A percentile compares a stretch with the other conserved stretches of the same genome.
These are phyloP conservation scores for Prunus fruticosa DNA, from an alignment of 306 rosid genomes.

Conservation along the genomic window DNA sequence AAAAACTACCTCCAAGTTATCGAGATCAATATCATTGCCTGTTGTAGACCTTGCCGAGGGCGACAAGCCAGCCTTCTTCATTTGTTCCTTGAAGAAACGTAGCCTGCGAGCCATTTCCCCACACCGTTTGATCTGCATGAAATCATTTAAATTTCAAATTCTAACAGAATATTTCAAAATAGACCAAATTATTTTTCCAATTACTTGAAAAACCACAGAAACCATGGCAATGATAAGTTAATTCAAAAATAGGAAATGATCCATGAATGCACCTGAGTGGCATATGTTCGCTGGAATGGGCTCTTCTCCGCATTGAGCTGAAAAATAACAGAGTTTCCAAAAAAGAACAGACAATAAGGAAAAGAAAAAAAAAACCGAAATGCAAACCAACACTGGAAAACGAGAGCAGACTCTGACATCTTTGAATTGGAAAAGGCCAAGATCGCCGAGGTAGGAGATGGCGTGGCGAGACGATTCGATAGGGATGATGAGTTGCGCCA, in stretches of 20 bases:
- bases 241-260: background rate
- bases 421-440: conserved; percentile 81
- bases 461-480: conserved; percentile 61
- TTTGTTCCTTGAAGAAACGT: conserved; percentile 73
- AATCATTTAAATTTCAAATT: background rate
- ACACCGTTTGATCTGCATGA: conserved; percentile 62
- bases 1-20: conserved; percentile 66
- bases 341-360: background rate
- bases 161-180: background rate
- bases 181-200: background rate
- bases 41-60: conserved; percentile 33
- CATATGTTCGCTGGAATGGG: conserved; percentile 78
- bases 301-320: conserved; percentile 81
- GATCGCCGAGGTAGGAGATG: conserved; percentile 70
- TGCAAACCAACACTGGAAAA: background rate
- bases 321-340: background rate
- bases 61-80: conserved; percentile 56
- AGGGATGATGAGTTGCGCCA: conserved; percentile 80
- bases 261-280: conserved; percentile 60
- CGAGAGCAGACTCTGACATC: conserved; percentile 33
- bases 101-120: conserved; percentile 79
- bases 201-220: background rate
- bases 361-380: background rate
- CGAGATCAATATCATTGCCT: conserved; percentile 43
- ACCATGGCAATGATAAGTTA: background rate